Conservation (phyloP, 139 green algal species). For the Haematococcus sp. region DNA sequence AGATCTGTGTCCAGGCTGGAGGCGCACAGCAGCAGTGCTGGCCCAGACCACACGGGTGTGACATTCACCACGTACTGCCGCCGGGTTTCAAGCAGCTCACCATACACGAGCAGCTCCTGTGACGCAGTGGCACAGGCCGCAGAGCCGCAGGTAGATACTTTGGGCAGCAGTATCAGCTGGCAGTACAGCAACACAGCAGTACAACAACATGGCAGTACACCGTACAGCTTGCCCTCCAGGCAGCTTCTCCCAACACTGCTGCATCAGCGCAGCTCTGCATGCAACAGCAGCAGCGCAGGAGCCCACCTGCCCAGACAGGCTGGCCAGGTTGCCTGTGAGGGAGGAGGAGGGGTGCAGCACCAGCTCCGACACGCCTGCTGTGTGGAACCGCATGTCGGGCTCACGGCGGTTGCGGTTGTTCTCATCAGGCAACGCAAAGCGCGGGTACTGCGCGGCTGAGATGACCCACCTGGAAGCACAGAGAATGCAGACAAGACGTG, state of each 20-base stretch:
- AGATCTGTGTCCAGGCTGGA: neutral
- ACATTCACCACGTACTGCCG: conserved; percentile 37
- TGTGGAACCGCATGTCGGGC: conserved; percentile 38
- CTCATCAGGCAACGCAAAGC: conserved; percentile 22
- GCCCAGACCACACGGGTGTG: conserved; percentile 28
- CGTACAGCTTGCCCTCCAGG: no score
- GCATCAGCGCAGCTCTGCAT: conserved; percentile 9
- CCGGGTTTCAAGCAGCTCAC: conserved; percentile 39
- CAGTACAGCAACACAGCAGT: no score
- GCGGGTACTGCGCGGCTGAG: conserved; percentile 27
- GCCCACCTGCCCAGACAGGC: conserved; percentile 17
- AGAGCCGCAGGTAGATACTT: no score
- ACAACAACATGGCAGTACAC: no score
- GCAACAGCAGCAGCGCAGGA: neutral
- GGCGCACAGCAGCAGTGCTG: conserved; percentile 28
- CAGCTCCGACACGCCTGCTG: conserved; percentile 16
- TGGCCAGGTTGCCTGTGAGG: conserved; percentile 17
- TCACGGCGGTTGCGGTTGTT: conserved; percentile 18
- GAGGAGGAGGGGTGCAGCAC: conserved; percentile 33
- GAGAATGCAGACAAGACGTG: no score
- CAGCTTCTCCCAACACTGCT: no score
- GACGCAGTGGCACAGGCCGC: neutral
- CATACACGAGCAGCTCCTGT: conserved; percentile 39
- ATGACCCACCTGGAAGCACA: conserved; percentile 20
- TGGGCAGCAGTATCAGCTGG: no score